These are phyloP conservation scores for Ricinus communis DNA, from an alignment of 345 rosid species.

Conservation along the genomic window DNA sequence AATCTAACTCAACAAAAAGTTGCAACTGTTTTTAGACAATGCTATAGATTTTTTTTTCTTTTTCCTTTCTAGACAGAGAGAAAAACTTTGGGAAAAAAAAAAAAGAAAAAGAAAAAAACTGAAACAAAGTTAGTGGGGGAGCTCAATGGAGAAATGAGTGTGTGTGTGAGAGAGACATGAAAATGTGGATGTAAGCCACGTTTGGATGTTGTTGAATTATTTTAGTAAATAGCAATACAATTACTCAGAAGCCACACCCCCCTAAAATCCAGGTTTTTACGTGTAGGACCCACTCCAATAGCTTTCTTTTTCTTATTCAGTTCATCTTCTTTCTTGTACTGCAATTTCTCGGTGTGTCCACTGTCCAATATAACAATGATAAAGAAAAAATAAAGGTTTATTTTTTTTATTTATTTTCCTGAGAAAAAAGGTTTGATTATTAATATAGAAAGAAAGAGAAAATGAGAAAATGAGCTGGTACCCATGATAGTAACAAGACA, in stretches of 20 bases:
- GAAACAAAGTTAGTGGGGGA: slow-evolving; percentile 20
- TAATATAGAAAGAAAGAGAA: not conserved
- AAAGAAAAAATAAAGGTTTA: slow-evolving; percentile 1
- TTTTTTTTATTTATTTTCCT: too few relatives aligned
- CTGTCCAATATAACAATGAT: not conserved
- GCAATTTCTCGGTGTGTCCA: slow-evolving; percentile 1
- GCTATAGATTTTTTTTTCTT: slow-evolving; percentile 3
- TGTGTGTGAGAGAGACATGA: slow-evolving; percentile 5
- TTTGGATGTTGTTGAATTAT: slow-evolving; percentile 28
- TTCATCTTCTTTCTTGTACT: not conserved
- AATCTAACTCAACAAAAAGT: not conserved
- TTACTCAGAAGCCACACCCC: not conserved
- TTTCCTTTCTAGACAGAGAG: not conserved
- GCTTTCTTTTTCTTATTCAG: not conserved
- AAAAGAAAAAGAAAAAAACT: not conserved
- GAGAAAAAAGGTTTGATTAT: not conserved
- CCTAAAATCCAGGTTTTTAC: slow-evolving; percentile 11
- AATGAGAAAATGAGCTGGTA: slow-evolving; percentile 27
- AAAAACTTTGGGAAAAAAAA: not conserved
- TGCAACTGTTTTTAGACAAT: slow-evolving; percentile 4
- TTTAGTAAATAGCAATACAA: not conserved
- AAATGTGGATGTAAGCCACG: slow-evolving; percentile 38
- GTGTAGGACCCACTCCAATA: slow-evolving; percentile 23
- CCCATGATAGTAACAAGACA: slow-evolving; percentile 29
- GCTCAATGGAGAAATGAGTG: slow-evolving; percentile 10